These are phyloP conservation scores for Pythium plurisporium DNA, from an alignment of 352 stramenopile species.

Conservation along the genomic window DNA sequence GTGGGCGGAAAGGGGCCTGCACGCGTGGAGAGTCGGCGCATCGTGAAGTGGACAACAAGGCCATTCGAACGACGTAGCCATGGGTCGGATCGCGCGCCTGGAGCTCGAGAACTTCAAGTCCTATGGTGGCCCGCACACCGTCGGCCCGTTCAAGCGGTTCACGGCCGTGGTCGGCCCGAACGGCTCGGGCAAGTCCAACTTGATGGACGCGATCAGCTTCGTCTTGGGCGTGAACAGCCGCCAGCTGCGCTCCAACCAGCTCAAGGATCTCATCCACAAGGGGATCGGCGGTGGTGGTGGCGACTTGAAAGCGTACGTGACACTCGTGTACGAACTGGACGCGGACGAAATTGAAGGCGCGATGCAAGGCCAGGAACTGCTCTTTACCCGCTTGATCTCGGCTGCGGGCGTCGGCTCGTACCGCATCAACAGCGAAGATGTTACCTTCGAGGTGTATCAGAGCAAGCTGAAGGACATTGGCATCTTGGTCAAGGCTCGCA, in stretches of 20 bases:
- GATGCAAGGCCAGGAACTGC: constrained; percentile 70
- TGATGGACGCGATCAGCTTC: constrained; percentile 99
- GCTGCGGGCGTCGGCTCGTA: constrained; percentile 91
- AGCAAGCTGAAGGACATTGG: constrained; percentile 92
- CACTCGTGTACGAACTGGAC: constrained; percentile 91
- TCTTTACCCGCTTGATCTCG: constrained; percentile 93
- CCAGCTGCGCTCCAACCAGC: constrained; percentile 94
- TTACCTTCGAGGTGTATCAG: constrained; percentile 93
- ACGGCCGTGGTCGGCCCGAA: constrained; percentile 98
- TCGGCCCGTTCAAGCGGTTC: constrained; percentile 99
- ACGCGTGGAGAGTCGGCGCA: background rate
- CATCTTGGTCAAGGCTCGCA: constrained; percentile 98
- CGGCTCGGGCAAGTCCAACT: constrained; percentile 99
- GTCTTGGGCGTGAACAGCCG: constrained; percentile 98
- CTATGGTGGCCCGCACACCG: constrained; percentile 95
- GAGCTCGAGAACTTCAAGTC: constrained; percentile 99
- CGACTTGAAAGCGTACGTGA: constrained; percentile 80
- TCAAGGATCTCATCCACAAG: constrained; percentile 97
- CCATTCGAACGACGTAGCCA: constrained; percentile 22
- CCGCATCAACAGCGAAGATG: constrained; percentile 65
- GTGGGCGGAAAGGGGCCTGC: background rate
- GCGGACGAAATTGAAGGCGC: constrained; percentile 86
- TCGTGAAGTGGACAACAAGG: background rate
- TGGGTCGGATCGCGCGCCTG: constrained; percentile 90
- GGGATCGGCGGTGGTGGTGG: constrained; percentile 32